A percentile compares a stretch with the other conserved stretches of the same genome.
Conservation (phyloP, 768 basidiomycete species). For the Piloderma croceum region DNA sequence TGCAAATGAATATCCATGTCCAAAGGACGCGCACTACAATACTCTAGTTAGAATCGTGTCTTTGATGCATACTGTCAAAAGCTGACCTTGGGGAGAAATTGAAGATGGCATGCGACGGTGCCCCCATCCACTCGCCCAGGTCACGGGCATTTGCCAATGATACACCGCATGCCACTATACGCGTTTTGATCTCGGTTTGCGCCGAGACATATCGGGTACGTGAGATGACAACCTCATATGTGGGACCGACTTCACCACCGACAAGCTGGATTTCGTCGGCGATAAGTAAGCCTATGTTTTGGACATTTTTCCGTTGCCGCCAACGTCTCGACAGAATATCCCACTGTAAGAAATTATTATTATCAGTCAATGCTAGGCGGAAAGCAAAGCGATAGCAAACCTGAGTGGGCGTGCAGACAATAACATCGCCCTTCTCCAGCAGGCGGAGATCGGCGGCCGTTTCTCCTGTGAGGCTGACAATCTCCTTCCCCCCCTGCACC, state of each 20-base stretch:
- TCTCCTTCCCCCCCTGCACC: constrained; percentile 89
- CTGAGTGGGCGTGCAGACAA: constrained; percentile 91
- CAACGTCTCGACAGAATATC: constrained; percentile 91
- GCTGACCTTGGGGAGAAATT: constrained; percentile 89
- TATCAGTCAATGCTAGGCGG: constrained; percentile 2
- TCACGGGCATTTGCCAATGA: constrained; percentile 95
- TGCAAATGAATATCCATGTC: constrained; percentile 98
- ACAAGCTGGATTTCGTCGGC: constrained; percentile 95
- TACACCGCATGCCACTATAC: constrained; percentile 92
- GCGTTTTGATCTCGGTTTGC: constrained; percentile 87
- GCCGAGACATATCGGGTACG: constrained; percentile 95
- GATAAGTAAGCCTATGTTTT: constrained; percentile 87
- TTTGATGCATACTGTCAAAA: not conserved
- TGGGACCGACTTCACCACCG: constrained; percentile 92
- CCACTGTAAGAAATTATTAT: constrained; percentile 52
- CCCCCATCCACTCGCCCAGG: constrained; percentile 97
- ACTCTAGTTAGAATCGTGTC: constrained; percentile 6
- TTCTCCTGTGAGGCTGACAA: constrained; percentile 91
- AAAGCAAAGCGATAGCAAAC: constrained; percentile 34
- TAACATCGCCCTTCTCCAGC: constrained; percentile 86
- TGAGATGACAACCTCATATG: constrained; percentile 94
- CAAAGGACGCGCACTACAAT: constrained; percentile 79
- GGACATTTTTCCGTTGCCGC: constrained; percentile 96
- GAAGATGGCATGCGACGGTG: constrained; percentile 89
- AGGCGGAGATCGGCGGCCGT: constrained; percentile 86